Percentiles rank a stretch among this genome's conserved stretches.
These are phyloP conservation scores for Sclerospora graminicola DNA, from an alignment of 352 stramenopile species.

Conservation along the genomic window DNA sequence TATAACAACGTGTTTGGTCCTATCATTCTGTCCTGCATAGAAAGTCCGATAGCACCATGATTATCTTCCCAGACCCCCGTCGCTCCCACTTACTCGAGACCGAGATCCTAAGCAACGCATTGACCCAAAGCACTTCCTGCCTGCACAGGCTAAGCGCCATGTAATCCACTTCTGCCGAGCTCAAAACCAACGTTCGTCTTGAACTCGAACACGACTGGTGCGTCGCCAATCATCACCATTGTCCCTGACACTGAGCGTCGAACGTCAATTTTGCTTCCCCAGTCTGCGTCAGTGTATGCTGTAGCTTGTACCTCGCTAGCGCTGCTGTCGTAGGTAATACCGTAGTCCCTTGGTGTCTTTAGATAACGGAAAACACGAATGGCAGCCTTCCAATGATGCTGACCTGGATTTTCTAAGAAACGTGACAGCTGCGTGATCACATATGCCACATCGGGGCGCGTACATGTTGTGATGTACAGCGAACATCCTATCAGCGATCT, in stretches of 20 bases:
- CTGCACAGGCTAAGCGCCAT: too few relatives aligned
- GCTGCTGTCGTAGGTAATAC: background rate
- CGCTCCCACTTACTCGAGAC: too few relatives aligned
- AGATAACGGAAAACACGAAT: background rate
- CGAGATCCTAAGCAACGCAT: too few relatives aligned
- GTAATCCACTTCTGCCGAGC: too few relatives aligned
- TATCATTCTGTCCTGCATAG: too few relatives aligned
- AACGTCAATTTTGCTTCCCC: background rate
- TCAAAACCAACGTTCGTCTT: too few relatives aligned
- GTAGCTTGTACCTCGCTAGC: background rate
- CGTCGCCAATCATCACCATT: background rate
- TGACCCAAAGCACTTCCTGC: too few relatives aligned
- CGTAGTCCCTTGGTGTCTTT: background rate
- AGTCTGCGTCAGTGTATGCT: background rate
- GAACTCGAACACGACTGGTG: background rate
- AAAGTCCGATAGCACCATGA: too few relatives aligned
- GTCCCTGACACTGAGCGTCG: background rate
- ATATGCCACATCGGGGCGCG: background rate
- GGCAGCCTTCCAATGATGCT: background rate
- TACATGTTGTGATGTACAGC: background rate
- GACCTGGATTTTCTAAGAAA: background rate
- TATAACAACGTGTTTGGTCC: too few relatives aligned
- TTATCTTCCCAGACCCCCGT: too few relatives aligned
- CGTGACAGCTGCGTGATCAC: background rate
- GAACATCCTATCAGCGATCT: background rate